A percentile compares a stretch with the other conserved stretches of the same genome.
These are phyloP conservation scores for Microcyclospora pomicola DNA, from an alignment of 2,329 filamentous ascomycete genomes.

Conservation along the genomic window DNA sequence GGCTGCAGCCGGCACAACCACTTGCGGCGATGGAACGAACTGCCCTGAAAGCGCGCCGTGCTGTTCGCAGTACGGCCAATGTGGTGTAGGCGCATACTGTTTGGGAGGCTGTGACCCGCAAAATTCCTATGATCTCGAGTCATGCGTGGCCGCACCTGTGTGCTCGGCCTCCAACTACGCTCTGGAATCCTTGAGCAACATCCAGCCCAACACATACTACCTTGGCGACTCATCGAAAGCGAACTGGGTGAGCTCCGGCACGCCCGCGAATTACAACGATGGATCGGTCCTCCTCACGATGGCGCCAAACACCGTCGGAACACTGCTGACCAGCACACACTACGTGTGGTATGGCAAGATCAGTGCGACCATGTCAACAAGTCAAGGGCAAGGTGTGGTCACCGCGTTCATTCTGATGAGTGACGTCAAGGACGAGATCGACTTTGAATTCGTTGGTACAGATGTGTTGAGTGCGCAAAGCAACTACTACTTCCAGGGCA, in stretches of 20 bases:
- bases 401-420: conserved; percentile 92
- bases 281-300: conserved; percentile 69
- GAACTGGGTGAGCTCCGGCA: conserved; percentile 83
- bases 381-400: conserved; percentile 77
- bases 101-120: conserved; percentile 87
- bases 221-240: conserved; percentile 65
- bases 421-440: conserved; percentile 95
- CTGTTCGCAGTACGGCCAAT: conserved; percentile 61
- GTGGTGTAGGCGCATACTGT: conserved; percentile 87
- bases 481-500: conserved; percentile 95
- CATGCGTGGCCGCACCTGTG: conserved; percentile 71
- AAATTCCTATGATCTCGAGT: conserved; percentile 67
- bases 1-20: conserved; percentile 11
- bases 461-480: conserved; percentile 70
- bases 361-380: conserved; percentile 71
- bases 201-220: conserved; percentile 64
- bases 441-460: conserved; percentile 84
- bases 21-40: conserved; percentile 17
- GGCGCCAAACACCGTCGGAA: conserved; percentile 72
- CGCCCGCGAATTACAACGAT: conserved; percentile 52
- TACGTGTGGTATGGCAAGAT: conserved; percentile 98
- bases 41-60: conserved; percentile 22
- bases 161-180: conserved; percentile 63
- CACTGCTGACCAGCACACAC: conserved; percentile 66
- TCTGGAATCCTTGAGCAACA: conserved; percentile 57